Evolutionary conservation across 148 eudicot species (phyloP).

Genomic region (Rhododendron vialii): DNA sequence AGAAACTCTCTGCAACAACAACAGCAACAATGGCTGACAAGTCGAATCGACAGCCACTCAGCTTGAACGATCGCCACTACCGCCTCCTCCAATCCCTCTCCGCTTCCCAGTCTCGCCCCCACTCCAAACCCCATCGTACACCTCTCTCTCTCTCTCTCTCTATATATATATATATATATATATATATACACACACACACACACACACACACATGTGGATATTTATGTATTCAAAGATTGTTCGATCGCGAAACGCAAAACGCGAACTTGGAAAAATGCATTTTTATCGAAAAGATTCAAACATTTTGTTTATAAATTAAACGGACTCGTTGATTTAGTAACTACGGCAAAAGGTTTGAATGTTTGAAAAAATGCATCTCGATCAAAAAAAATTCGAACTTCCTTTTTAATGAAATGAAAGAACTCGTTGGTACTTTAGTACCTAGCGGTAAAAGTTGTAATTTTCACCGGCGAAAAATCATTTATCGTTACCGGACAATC

Average conservation of each 20-base stretch:
- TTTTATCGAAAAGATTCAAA: too few relatives aligned
- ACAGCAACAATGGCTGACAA: slow-evolving; percentile 24
- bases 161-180: background rate
- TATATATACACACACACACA: background rate
- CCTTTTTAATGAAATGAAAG: too few relatives aligned
- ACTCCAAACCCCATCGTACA: slow-evolving; percentile 9
- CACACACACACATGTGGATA: too few relatives aligned
- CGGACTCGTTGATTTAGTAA: too few relatives aligned
- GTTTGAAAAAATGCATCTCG: too few relatives aligned
- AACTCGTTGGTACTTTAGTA: background rate
- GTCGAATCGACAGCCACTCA: slow-evolving; percentile 38
- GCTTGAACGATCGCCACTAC: slow-evolving; percentile 62
- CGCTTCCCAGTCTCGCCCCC: slow-evolving; percentile 40
- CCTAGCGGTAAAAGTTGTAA: background rate
- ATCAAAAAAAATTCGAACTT: too few relatives aligned
- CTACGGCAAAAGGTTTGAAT: too few relatives aligned
- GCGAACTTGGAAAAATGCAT: background rate
- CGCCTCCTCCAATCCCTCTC: slow-evolving; percentile 42
- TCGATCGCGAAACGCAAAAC: background rate
- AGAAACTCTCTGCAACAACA: slow-evolving; percentile 4
- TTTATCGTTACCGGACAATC: background rate
- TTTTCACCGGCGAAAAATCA: background rate
- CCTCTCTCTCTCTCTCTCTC: slow-evolving; percentile 5
- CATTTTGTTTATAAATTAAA: too few relatives aligned
- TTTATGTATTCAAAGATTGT: background rate